Base-by-base conservation (phyloP, 2,329 filamentous ascomycete species). In the Colletotrichum sidae region DNA sequence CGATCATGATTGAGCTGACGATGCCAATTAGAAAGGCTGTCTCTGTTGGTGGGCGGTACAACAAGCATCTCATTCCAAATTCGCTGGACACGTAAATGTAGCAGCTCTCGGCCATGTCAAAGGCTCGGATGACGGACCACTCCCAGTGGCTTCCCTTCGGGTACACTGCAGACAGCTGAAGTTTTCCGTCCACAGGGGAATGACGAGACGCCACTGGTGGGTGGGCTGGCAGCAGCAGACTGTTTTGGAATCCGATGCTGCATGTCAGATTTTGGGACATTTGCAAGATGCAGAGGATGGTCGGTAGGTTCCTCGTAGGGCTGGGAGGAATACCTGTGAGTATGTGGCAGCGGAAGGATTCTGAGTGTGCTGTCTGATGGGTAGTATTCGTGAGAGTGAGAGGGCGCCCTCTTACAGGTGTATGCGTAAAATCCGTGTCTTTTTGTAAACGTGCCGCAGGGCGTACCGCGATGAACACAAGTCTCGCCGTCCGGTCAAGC, bases 281-380 rank as follows among this genome's bases (percentile, higher is more conserved):
- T 35, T 50, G 50, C 52, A 56, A 37, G 52, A 59, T 47, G 60
- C 50, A 55, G 42, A 47, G 39, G 15, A 33, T 53, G 60, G 15
- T 12, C 33, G 60, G 60, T 49, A 42, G 49, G 60, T 54, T 41
- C 59, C 53, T 65, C 53, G 59, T 67, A 67, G 63, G 63, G 63
- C 63, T 67, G 63, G 63, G 41, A 59, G 62, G 58, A 67, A 59
- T 11, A 50, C 39, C 42, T 42, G 54, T 58, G 60, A 25, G 25
- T 25, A 25, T 25, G 49, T 59, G 64, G 64, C 54, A 65, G 64
- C 64, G 64, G 60, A 65, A 67, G 64, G 64, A 67, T 67, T 57
- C 52, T 53, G 44, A 55, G 63, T 56, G 41, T 52, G 37, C 63
- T 66, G 47, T 45, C 47, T 51, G 33, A 35, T 35, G 45, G 15